Evolutionary conservation across 331 rosid genomes (phyloP).

Genomic region (Dryas integrifolia): DNA sequence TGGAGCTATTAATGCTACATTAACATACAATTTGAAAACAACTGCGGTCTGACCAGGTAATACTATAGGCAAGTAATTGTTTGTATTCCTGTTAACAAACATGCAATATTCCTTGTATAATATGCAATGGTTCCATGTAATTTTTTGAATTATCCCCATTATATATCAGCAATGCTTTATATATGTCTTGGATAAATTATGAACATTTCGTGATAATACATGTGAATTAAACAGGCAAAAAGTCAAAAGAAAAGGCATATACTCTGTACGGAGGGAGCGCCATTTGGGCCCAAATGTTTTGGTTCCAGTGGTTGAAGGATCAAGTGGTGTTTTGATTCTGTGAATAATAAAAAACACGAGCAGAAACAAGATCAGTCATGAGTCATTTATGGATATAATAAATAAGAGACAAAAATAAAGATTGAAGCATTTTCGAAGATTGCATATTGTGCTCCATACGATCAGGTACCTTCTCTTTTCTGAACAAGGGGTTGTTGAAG

Average conservation of each 20-base stretch:
- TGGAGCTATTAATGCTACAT: neutral
- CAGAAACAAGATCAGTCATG: slow-evolving; percentile 2
- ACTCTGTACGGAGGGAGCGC: slow-evolving; percentile 64
- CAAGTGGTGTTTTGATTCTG: slow-evolving; percentile 52
- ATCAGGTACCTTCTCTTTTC: slow-evolving; percentile 56
- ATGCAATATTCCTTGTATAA: neutral
- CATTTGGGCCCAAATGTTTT: slow-evolving; percentile 45
- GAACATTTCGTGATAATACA: neutral
- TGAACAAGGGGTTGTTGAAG: slow-evolving; percentile 64
- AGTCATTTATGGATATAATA: neutral
- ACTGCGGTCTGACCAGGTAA: neutral
- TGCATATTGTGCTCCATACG: neutral
- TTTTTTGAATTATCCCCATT: neutral
- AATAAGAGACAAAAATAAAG: neutral
- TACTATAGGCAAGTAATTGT: no score
- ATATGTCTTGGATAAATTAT: neutral
- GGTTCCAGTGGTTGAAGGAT: slow-evolving; percentile 43
- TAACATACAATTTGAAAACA: neutral
- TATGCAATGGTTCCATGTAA: neutral
- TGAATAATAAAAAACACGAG: slow-evolving; percentile 11
- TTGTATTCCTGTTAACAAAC: no score
- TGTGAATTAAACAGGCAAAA: neutral
- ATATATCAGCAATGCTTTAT: neutral
- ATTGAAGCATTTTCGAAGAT: neutral
- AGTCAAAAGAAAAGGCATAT: neutral